Evolutionary conservation across 805 yeast species (phyloP).

Genomic region (Grigorovia humatica): DNA sequence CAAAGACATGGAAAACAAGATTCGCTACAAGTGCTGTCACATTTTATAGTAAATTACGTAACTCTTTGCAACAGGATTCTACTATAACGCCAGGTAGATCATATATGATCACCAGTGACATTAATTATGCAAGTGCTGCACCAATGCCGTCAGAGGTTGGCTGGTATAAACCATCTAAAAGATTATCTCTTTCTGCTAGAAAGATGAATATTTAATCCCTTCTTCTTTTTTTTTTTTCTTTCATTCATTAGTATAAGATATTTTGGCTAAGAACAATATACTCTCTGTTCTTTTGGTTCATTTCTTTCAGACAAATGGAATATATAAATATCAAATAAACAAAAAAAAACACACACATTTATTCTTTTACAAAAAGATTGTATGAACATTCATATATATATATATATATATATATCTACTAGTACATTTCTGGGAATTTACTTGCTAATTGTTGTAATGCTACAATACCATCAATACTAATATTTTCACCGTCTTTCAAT

Average conservation of each 20-base stretch:
- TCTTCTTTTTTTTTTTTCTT: not conserved
- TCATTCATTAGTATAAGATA: not conserved
- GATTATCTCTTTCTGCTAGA: conserved; percentile 30
- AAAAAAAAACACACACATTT: no score
- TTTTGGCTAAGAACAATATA: no score
- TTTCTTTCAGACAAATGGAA: not conserved
- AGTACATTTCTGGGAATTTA: conserved; percentile 26
- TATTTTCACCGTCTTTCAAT: conserved; percentile 12
- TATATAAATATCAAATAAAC: no score
- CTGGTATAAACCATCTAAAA: conserved; percentile 52
- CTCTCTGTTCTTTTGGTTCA: not conserved
- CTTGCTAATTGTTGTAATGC: conserved; percentile 22
- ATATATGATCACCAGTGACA: conserved; percentile 49
- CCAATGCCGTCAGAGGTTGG: conserved; percentile 50
- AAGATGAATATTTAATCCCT: conserved; percentile 9
- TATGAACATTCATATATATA: not conserved
- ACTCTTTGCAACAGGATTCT: conserved; percentile 33
- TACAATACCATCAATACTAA: conserved; percentile 27
- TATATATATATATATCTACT: not conserved
- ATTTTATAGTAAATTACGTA: conserved; percentile 39
- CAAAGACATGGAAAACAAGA: conserved; percentile 52
- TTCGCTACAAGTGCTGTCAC: conserved; percentile 62
- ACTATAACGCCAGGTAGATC: conserved; percentile 84
- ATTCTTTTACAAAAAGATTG: not conserved
- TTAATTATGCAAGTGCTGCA: conserved; percentile 66